Evolutionary conservation across 2,329 filamentous ascomycete species (phyloP), one percentile per base, ranked within the genome.

Genomic region (Neocucurbitaria cava): DNA sequence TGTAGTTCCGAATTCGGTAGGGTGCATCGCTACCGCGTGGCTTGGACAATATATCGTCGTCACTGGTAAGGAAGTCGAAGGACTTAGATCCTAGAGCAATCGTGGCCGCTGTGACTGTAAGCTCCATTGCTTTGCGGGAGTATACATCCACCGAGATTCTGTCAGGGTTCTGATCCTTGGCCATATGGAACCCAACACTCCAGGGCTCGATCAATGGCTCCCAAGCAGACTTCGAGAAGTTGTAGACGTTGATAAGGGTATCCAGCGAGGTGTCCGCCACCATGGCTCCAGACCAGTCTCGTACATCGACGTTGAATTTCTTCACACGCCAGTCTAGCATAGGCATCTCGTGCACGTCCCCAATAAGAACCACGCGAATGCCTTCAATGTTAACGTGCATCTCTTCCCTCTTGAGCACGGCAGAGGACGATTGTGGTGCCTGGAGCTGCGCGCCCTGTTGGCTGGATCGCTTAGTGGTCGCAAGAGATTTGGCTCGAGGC

Each of bases 141-240:
- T 89, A 89, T 1, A 96, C 80, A 52, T 98, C 93, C 17, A 99
- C 82, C 0, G 91, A 90, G 55, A 97, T 79, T 46, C 90, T 82
- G 33, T 94, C 90, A 0, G 89, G 90, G 38, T 86, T 84, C 23
- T 87, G 83, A 53, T 95, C 88, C 65, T 89, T 93, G 0, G 90
- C 87, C 73, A 98, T 86, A 59, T 96, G 91, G 63, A 99, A 87
- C 2, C 92, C 92, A n/a, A 98, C 82, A 62, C 94, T 88, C 95
- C 95, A 99, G 7, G 96, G 96, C 73, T 99, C 95, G 23, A 99
- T 87, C 30, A 99, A 79, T 3, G 95, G 95, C 74, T 99, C 95
- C 95, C 95, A 99, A 3, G 92, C 92, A 0, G 95, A 99, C 75
- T 99, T 99, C 13, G 95, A 95, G 77, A 99, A 99, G 76, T 99